Conservation (phyloP, 2,329 filamentous ascomycete genomes). For the Hypoxylon sp. region DNA sequence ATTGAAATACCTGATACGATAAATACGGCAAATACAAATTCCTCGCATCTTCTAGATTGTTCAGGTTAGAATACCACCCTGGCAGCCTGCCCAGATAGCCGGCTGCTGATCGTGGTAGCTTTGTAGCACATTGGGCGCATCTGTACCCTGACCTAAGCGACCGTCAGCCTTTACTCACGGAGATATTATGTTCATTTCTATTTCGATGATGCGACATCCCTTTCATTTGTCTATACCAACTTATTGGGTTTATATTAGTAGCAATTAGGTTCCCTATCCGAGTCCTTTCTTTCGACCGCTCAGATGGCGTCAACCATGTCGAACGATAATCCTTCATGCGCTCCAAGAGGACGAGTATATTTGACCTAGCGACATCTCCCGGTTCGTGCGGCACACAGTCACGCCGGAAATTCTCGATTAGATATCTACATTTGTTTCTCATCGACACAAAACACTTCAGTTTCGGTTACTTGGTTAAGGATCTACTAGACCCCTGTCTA, state of each 20-base stretch:
- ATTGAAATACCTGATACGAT: conserved; percentile 1
- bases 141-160: not conserved
- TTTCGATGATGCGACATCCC: not conserved
- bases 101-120: not conserved
- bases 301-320: conserved; percentile 15
- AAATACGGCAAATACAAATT: conserved; percentile 29
- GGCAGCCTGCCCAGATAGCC: not conserved
- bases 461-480: conserved; percentile 9
- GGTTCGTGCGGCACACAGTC: conserved; percentile 5
- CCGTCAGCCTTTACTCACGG: not conserved
- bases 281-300: not conserved
- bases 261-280: not conserved
- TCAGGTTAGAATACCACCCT: conserved; percentile 4
- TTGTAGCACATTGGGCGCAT: not conserved
- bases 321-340: conserved; percentile 1
- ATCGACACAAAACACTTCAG: conserved; percentile 8
- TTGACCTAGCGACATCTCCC: conserved; percentile 5
- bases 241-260: not conserved
- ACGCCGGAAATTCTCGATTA: conserved; percentile 9
- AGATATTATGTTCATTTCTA: not conserved
- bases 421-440: conserved; percentile 6
- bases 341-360: conserved; percentile 3
- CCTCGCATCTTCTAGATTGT: conserved; percentile 24
- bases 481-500: conserved; percentile 14
- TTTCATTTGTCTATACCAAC: not conserved